A percentile compares a stretch with the other conserved stretches of the same genome.
These are phyloP conservation scores for Trypanosoma platydactyli DNA, from an alignment of 208 protist species.

Conservation along the genomic window DNA sequence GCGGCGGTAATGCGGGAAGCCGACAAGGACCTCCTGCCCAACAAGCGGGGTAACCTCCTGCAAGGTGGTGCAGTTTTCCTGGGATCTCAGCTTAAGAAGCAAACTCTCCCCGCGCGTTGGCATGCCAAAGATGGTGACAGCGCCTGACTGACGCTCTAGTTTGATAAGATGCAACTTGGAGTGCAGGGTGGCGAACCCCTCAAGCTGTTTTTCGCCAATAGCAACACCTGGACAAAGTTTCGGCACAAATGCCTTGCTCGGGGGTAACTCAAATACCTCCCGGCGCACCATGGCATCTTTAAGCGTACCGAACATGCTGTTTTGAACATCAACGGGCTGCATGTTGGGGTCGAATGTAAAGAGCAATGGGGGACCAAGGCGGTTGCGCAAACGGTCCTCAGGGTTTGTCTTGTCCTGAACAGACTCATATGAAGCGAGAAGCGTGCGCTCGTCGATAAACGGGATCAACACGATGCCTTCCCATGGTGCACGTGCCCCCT, in stretches of 20 bases:
- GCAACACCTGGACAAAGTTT: slow-evolving; percentile 60
- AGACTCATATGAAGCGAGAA: slow-evolving; percentile 76
- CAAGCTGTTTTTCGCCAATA: slow-evolving; percentile 53
- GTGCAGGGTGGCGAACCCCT: slow-evolving; percentile 81
- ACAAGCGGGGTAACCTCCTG: slow-evolving; percentile 49
- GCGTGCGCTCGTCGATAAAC: slow-evolving; percentile 84
- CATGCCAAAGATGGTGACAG: slow-evolving; percentile 77
- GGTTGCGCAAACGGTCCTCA: slow-evolving; percentile 78
- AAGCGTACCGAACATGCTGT: slow-evolving; percentile 63
- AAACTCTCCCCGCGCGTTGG: slow-evolving; percentile 73
- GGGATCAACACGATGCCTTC: slow-evolving; percentile 92
- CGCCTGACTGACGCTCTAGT: slow-evolving; percentile 50
- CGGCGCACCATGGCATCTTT: slow-evolving; percentile 50
- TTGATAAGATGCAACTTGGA: slow-evolving; percentile 57
- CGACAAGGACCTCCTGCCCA: slow-evolving; percentile 81
- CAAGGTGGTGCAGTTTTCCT: slow-evolving; percentile 23
- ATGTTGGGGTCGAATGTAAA: slow-evolving; percentile 73
- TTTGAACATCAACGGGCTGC: slow-evolving; percentile 44
- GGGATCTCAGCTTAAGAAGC: slow-evolving; percentile 49
- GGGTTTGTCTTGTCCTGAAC: slow-evolving; percentile 61
- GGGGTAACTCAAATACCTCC: slow-evolving; percentile 59
- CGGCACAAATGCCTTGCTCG: slow-evolving; percentile 49
- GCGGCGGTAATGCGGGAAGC: slow-evolving; percentile 87
- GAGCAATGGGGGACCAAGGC: slow-evolving; percentile 50
- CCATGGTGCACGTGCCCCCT: slow-evolving; percentile 85